Evolutionary conservation across 345 rosid species (phyloP).

Genomic region (Brassica cretica): DNA sequence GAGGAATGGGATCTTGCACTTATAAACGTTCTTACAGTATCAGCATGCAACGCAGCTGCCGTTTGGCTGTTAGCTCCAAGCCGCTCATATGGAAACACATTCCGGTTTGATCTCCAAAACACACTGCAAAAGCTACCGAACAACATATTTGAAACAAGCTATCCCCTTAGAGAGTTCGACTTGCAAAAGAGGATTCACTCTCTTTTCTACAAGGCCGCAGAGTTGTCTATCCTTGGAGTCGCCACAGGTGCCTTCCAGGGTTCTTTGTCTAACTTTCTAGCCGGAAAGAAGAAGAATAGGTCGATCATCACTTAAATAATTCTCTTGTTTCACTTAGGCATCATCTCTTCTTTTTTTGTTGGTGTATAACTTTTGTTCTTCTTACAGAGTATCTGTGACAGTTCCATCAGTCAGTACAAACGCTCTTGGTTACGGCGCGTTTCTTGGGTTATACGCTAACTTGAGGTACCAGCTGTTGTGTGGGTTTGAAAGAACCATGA

Average conservation of each 20-base stretch:
- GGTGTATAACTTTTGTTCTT: conserved; percentile 15
- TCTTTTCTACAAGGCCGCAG: conserved; percentile 82
- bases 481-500: conserved; percentile 73
- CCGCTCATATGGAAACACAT: conserved; percentile 92
- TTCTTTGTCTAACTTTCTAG: conserved; percentile 66
- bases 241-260: conserved; percentile 84
- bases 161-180: conserved; percentile 87
- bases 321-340: background rate
- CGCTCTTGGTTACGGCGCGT: conserved; percentile 87
- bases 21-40: conserved; percentile 70
- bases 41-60: conserved; percentile 81
- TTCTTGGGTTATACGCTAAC: conserved; percentile 86
- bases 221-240: conserved; percentile 76
- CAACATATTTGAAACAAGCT: conserved; percentile 87
- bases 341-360: background rate
- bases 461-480: conserved; percentile 77
- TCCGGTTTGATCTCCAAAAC: conserved; percentile 87
- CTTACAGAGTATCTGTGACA: conserved; percentile 74
- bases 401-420: conserved; percentile 64
- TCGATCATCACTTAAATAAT: conserved; percentile 22
- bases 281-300: conserved; percentile 74
- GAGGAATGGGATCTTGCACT: conserved; percentile 97
- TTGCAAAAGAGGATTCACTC: conserved; percentile 87
- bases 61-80: conserved; percentile 95
- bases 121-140: conserved; percentile 94